Conservation (phyloP, 83 land plant genomes). For the Picea engelmannii region DNA sequence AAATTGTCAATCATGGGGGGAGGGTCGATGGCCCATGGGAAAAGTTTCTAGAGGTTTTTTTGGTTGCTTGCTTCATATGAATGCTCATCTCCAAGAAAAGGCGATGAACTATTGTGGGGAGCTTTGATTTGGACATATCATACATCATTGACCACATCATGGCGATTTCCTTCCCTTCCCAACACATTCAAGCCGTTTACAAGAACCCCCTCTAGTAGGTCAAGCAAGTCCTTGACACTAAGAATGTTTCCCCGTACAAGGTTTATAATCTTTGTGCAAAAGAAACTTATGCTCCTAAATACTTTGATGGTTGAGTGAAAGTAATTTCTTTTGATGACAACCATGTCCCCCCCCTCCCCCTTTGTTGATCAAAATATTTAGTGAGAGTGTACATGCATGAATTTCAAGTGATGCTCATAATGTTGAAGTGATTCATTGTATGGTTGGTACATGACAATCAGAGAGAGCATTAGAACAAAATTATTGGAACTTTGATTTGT, state of each 20-base stretch:
- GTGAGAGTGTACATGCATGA: too few relatives aligned
- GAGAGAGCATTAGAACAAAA: background rate
- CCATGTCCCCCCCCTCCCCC: too few relatives aligned
- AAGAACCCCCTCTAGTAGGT: constrained; percentile 84
- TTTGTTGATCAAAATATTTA: too few relatives aligned
- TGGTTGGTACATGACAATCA: background rate
- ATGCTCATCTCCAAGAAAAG: constrained; percentile 67
- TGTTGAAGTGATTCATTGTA: too few relatives aligned
- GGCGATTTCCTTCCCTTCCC: constrained; percentile 81
- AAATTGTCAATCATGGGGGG: constrained; percentile 3
- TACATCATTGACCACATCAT: constrained; percentile 63
- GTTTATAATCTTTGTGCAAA: too few relatives aligned
- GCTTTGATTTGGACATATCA: constrained; percentile 76
- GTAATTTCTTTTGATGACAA: too few relatives aligned
- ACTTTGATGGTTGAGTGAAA: too few relatives aligned
- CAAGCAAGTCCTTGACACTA: constrained; percentile 54
- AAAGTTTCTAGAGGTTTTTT: constrained; percentile 2
- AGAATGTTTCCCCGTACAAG: constrained; percentile 60
- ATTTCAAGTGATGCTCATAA: too few relatives aligned
- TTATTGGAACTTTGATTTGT: background rate
- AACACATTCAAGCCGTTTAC: constrained; percentile 56
- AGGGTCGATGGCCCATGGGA: background rate
- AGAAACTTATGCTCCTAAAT: too few relatives aligned
- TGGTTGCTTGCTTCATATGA: constrained; percentile 33
- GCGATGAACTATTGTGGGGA: constrained; percentile 50